Conservation (phyloP, 257 asterid species). For the Scutellaria galericulata region DNA sequence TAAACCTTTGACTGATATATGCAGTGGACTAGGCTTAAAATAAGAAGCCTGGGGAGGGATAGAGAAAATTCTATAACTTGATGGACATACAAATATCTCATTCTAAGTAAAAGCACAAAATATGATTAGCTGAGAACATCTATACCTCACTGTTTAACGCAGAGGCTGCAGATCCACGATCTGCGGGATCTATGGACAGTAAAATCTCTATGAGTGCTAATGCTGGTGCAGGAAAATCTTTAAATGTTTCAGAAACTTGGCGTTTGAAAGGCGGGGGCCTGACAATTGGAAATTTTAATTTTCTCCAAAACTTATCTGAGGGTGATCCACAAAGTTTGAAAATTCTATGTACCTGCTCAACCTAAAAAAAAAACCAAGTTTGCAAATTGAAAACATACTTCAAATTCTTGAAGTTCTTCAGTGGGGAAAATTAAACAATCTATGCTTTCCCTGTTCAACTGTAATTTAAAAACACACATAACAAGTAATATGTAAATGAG, state of each 20-base stretch:
- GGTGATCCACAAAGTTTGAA: slow-evolving; percentile 99
- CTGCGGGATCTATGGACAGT: slow-evolving; percentile 84
- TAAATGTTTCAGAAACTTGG: slow-evolving; percentile 80
- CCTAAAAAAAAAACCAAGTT: slow-evolving; percentile 49
- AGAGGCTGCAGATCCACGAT: slow-evolving; percentile 89
- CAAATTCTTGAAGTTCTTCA: neutral
- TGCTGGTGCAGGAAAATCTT: slow-evolving; percentile 86
- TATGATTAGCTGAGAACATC: slow-evolving; percentile 4
- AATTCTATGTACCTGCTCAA: slow-evolving; percentile 94
- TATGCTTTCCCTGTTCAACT: slow-evolving; percentile 1
- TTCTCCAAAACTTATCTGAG: slow-evolving; percentile 93
- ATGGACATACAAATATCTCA: neutral
- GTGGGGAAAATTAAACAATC: neutral
- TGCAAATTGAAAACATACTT: neutral
- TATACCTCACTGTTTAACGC: slow-evolving; percentile 90
- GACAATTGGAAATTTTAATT: slow-evolving; percentile 91
- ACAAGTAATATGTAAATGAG: neutral
- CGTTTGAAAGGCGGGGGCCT: slow-evolving; percentile 93
- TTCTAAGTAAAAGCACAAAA: slow-evolving; percentile 24
- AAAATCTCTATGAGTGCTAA: slow-evolving; percentile 75
- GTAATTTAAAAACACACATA: neutral
- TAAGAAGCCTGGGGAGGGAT: neutral
- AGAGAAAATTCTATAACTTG: neutral
- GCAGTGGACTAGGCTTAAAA: neutral
- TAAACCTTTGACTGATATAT: neutral